Evolutionary conservation across 1,284 basidiomycete species (phyloP).

Genomic region (Trametes versicolor): DNA sequence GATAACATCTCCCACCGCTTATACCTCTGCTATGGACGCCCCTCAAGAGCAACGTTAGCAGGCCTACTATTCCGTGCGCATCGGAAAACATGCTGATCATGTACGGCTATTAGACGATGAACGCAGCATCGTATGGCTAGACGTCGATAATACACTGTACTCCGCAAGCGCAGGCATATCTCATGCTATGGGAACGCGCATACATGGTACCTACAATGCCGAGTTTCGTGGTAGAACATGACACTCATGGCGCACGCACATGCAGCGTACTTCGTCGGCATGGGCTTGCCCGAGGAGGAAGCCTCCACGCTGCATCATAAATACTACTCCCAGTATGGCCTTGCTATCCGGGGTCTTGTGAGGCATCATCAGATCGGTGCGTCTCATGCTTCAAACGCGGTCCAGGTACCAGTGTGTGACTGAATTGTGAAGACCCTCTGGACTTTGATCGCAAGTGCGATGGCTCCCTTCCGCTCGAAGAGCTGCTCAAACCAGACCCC

Average conservation of each 20-base stretch:
- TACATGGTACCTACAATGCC: slow-evolving; percentile 62
- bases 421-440: slow-evolving; percentile 68
- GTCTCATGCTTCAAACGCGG: slow-evolving; percentile 2
- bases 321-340: slow-evolving; percentile 86
- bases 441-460: slow-evolving; percentile 91
- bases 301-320: slow-evolving; percentile 77
- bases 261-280: slow-evolving; percentile 77
- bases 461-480: slow-evolving; percentile 83
- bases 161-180: slow-evolving; percentile 80
- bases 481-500: slow-evolving; percentile 78
- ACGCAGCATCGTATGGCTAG: slow-evolving; percentile 77
- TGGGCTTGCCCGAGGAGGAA: slow-evolving; percentile 75
- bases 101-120: slow-evolving; percentile 51
- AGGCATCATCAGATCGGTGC: slow-evolving; percentile 82
- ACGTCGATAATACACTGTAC: slow-evolving; percentile 91
- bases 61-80: not conserved
- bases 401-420: not conserved
- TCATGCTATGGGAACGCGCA: slow-evolving; percentile 83
- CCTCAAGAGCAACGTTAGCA: slow-evolving; percentile 21
- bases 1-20: not conserved
- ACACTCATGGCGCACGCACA: not conserved
- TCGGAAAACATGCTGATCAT: not conserved
- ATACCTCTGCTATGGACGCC: slow-evolving; percentile 7
- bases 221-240: not conserved
- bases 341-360: slow-evolving; percentile 86